Base-by-base conservation (phyloP, 148 eudicot species). In the Silene conica region DNA sequence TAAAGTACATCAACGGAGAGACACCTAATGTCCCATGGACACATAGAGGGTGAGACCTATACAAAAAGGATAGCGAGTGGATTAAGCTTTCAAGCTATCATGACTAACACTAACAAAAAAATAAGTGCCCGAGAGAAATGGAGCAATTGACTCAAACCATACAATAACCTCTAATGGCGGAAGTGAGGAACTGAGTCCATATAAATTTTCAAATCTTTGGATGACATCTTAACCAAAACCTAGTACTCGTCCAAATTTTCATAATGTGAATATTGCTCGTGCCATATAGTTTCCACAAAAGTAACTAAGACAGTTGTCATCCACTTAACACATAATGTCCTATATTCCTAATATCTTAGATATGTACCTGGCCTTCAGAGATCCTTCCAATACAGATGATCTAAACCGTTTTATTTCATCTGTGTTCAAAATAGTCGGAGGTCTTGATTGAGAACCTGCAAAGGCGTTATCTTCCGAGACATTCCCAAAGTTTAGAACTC, bases 381-480 rank as follows among this genome's bases (percentile, higher is more conserved):
- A 83, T 19, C 86, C 85, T 55, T 93, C 97, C 68, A 48, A 60
- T 78, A 89, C 74, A 79, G 80, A 80, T 65, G 82, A 86, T 81
- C 83, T 89, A 62, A 80, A 84, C 46, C 90, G 89, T 77, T 85
- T 89, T 61, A 93, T 69, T 52, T 93, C 98, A 68, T 93, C 97
- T 59, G 85, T 81, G 16, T 81, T 74, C 71, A 71, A 67, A 20
- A 78, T 78, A 63, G 88, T 77, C 48, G 87, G 82, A 80, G 82
- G 77, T 86, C 88, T 89, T 38, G 85, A 79, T 79, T 85, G 88
- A 79, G 82, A 79, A 79, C 86, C 86, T 41, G 88, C 91, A 79
- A 87, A 79, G 71, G 92, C 78, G 84, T 83, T 89, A 74, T 90
- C 96, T 78, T 90, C 98, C 5, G 87, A 81, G 38, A 76, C 74